Evolutionary conservation across 1,139 yeast genomes (phyloP).

Genomic region (Diutina pseudorugosa): DNA sequence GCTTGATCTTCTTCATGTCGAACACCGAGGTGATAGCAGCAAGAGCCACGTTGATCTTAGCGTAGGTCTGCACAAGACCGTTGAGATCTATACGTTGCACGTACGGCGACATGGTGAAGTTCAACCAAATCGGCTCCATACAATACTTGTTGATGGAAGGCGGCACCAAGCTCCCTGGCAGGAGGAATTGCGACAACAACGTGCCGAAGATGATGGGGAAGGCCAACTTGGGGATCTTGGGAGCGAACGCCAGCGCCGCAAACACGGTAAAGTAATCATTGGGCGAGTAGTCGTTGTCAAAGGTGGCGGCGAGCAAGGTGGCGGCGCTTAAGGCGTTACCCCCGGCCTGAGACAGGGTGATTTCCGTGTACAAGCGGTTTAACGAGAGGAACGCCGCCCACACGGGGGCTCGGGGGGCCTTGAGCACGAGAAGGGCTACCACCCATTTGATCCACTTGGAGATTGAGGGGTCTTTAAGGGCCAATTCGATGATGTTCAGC

Average conservation of each 20-base stretch:
- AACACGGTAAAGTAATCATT: neutral
- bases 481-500: neutral
- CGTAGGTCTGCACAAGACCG: neutral
- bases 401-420: slow-evolving; percentile 1
- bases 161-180: neutral
- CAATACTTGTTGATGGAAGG: neutral
- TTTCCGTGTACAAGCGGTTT: neutral
- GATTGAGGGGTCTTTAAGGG: neutral
- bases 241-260: slow-evolving; percentile 3
- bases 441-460: slow-evolving; percentile 4
- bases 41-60: neutral
- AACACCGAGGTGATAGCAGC: neutral
- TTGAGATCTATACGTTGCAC: neutral
- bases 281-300: neutral
- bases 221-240: neutral
- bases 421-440: neutral
- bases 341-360: neutral
- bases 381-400: slow-evolving; percentile 1
- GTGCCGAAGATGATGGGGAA: slow-evolving; percentile 2
- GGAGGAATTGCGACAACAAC: neutral
- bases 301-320: neutral
- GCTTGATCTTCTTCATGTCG: neutral
- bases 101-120: neutral
- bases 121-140: neutral
- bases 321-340: neutral